Base-by-base conservation (phyloP, 2,329 filamentous ascomycete species). In the Diaporthe citriasiana region DNA sequence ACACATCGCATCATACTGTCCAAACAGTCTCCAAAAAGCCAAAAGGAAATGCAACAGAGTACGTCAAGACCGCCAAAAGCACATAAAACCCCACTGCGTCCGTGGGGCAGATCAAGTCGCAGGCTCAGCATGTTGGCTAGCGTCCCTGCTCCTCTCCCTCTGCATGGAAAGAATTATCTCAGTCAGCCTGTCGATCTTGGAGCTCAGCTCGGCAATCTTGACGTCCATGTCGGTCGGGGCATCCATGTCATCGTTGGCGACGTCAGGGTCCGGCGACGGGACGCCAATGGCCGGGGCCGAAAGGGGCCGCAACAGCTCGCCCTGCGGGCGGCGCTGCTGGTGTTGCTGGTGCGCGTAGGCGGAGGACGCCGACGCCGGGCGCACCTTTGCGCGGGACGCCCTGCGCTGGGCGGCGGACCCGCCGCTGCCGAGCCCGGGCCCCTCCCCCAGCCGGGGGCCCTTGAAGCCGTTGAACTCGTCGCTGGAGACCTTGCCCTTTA, bases 381-480 rank as follows among this genome's bases (percentile, higher is more conserved):
- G 38, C 47, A 72, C 50, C 55, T 56, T 74, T 33, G 45, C 40
- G 9, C 72, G 72, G 27, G 74, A 74, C 38, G 42, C 40, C 74
- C 65, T 72, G 30, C 69, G 42, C 72, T 70, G 66, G 56, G 72
- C 25, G 25, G 42, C 56, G 55, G 35, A 25, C 22, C 47, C 35
- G 63, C 55, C 65, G 45, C 40, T 38, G 19, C 30, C 45, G 27
- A 27, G 27, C 3, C 47, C 47, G n/a, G 56, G 40, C 53, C 3
- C 33, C 8, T 30, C 38, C 25, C 53, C 63, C 27, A 73, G 77
- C 10, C 81, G 82, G 0, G 86, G 86, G 4, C 86, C 89, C 78
- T 85, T 86, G 82, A 87, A 89, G 38, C 83, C 85, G 73, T 84
- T 84, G 76, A 85, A 88, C 69, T 86, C 85, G 68, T 87, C 85